phyloP scores from a whole-genome alignment of 108 stramenopile genomes.

The Skeletonema grethae region DNA sequence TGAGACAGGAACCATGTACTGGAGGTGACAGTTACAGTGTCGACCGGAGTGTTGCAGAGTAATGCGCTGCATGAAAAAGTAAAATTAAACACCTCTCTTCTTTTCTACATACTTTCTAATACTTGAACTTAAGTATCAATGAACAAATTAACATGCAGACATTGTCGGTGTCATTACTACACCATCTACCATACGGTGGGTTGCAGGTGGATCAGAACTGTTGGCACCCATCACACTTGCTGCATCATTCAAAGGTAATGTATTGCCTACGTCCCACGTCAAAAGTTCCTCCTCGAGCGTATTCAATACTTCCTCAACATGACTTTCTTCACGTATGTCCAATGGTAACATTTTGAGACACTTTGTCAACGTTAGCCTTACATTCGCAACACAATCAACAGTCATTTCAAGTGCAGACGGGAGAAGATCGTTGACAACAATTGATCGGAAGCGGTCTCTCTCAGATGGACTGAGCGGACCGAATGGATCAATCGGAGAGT shows the following conservation, averaged over 20 bases:
- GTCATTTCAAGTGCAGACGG: constrained; percentile 77
- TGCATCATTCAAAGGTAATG: constrained; percentile 29
- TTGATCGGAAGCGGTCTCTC: constrained; percentile 58
- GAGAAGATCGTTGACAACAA: constrained; percentile 64
- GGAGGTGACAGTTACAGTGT: no score
- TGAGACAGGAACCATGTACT: no score
- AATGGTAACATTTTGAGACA: constrained; percentile 68
- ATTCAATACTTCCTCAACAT: constrained; percentile 59
- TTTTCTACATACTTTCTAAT: no score
- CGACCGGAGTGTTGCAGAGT: no score
- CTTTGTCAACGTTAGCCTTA: constrained; percentile 75
- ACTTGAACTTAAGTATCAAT: background rate
- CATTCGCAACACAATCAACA: constrained; percentile 80
- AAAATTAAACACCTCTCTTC: no score
- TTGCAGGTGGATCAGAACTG: background rate
- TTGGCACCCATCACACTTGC: background rate
- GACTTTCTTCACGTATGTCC: constrained; percentile 52
- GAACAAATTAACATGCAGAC: background rate
- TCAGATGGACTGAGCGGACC: constrained; percentile 57
- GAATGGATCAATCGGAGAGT: constrained; percentile 56
- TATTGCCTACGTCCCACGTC: constrained; percentile 73
- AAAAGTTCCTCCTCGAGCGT: constrained; percentile 75
- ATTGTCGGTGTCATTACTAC: constrained; percentile 1
- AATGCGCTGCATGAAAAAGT: no score
- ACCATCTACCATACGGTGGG: constrained; percentile 3